Base-by-base conservation (phyloP, 2,329 filamentous ascomycete species). In the Didymella exigua region DNA sequence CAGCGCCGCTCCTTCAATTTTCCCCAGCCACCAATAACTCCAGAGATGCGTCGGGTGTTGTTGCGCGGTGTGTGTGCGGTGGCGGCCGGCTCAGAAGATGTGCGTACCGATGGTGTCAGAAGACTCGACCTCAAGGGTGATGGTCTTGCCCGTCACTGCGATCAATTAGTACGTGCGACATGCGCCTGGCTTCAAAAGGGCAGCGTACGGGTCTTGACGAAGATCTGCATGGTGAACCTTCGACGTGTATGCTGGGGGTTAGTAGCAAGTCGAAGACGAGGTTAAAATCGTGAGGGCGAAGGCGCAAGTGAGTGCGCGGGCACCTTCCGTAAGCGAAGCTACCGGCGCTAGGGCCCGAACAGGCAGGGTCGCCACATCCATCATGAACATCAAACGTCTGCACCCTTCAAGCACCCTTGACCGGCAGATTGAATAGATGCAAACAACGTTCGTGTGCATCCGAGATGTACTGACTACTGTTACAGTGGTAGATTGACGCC, bases 111-210 rank as follows among this genome's bases (percentile, higher is more conserved):
- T 98, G 76, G 93, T 97, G 83, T 98, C 93, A 78, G 88, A 91
- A 77, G 92, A 96, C 89, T 97, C 93, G 80, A 97, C 93, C 89
- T 98, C 93, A 76, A 97, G 89, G 82, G 95, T 98, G 86, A 98
- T 97, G 82, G 93, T 98, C 91, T 98, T 98, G 84, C 95, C 93
- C 86, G 93, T 97, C 50, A 73, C 65, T 69, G 49, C 34, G 9
- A 52, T 45, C 19, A 54, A 42, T 45, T 49, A 68, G 61, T 58
- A 58, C 5, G 4, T 46, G 45, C 33, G 19, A 36, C 42, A 14
- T 31, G 34, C 30, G 24, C 44, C 29, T 19, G 40, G 24, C 19
- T 24, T 21, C 7, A 21, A 7, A 27, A 14, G 31, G 19, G 52
- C 40, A 27, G 62, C 68, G 23, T 71, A 78, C 97, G 91, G 87